Evolutionary conservation across 176 grass and related monocot species (phyloP).

Genomic region (Zea luxurians): DNA sequence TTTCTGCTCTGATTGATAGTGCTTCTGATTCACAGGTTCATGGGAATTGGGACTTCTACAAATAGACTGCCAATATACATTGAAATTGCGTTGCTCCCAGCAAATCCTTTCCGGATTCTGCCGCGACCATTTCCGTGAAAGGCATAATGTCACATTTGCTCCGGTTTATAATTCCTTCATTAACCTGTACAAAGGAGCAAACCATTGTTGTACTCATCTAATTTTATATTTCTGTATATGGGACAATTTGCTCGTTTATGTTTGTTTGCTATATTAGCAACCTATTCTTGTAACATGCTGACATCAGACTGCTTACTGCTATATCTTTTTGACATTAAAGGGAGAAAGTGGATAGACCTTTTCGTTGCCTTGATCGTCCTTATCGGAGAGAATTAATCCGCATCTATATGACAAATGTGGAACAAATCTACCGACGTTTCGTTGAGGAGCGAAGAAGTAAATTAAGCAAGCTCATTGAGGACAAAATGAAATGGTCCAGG

Average conservation of each 20-base stretch:
- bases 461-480: constrained; percentile 82
- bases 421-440: constrained; percentile 84
- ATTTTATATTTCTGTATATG: constrained; percentile 29
- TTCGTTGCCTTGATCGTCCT: constrained; percentile 79
- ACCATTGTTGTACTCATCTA: background rate
- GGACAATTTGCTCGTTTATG: constrained; percentile 10
- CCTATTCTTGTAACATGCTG: constrained; percentile 40
- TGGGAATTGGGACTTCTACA: constrained; percentile 2
- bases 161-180: constrained; percentile 14
- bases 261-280: constrained; percentile 18
- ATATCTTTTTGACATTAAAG: constrained; percentile 49
- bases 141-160: background rate
- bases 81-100: constrained; percentile 28
- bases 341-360: constrained; percentile 90
- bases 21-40: constrained; percentile 27
- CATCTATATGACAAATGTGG: constrained; percentile 89
- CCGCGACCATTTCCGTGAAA: background rate
- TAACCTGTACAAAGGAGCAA: background rate
- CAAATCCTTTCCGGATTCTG: constrained; percentile 17
- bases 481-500: constrained; percentile 89
- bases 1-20: constrained; percentile 26
- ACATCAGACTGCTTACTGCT: constrained; percentile 38
- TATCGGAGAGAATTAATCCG: constrained; percentile 94
- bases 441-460: constrained; percentile 84
- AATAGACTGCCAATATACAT: constrained; percentile 12